phyloP scores from a whole-genome alignment of 2,329 filamentous ascomycete species.

The Alternaria sp. region DNA sequence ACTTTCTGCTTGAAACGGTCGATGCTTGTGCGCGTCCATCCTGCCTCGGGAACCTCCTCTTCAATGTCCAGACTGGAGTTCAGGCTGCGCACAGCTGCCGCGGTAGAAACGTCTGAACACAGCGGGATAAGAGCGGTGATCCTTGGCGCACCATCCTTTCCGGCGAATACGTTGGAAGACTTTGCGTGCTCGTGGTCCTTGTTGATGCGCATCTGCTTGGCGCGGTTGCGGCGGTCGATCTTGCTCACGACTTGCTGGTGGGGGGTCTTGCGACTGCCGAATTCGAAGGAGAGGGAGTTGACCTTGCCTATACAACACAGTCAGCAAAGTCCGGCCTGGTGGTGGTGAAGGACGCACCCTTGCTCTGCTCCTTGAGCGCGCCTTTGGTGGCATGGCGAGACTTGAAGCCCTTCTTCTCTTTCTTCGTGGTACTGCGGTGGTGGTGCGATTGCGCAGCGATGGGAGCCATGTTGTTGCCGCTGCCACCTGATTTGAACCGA shows the following conservation, averaged over 20 bases:
- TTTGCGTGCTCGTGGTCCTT: conserved; percentile 86
- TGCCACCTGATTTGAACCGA: conserved; percentile 81
- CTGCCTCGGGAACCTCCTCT: conserved; percentile 66
- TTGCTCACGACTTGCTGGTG: conserved; percentile 98
- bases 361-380: conserved; percentile 81
- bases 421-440: conserved; percentile 92
- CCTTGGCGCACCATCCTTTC: conserved; percentile 83
- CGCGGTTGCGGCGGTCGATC: conserved; percentile 92
- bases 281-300: conserved; percentile 66
- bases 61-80: conserved; percentile 84
- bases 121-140: conserved; percentile 89
- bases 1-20: conserved; percentile 96
- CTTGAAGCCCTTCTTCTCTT: conserved; percentile 89
- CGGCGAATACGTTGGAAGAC: conserved; percentile 82
- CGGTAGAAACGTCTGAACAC: conserved; percentile 74
- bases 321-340: conserved; percentile 16
- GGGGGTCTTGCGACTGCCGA: conserved; percentile 80
- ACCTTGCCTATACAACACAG: conserved; percentile 71
- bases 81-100: conserved; percentile 72
- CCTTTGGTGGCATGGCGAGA: conserved; percentile 89
- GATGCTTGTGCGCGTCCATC: conserved; percentile 71
- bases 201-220: conserved; percentile 83
- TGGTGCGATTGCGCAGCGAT: conserved; percentile 72
- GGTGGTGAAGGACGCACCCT: conserved; percentile 65
- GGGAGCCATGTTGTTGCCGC: conserved; percentile 73